Base-by-base conservation (phyloP, 2,329 filamentous ascomycete species). In the Diaporthe destruens region DNA sequence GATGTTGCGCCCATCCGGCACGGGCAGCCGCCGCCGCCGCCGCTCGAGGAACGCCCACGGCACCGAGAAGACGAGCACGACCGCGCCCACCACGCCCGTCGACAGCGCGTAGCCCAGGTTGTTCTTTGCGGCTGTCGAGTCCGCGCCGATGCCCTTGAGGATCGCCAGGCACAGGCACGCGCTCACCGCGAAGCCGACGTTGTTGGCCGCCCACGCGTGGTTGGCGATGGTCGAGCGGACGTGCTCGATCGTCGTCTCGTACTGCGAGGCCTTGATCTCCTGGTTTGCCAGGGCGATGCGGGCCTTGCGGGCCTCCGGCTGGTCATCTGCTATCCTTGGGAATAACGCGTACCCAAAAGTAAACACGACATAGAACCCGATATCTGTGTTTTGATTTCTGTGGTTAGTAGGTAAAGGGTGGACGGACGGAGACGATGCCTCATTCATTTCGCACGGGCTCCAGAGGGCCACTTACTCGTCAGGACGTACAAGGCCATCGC, bases 131-230 rank as follows among this genome's bases (percentile, higher is more conserved):
- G 14, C 14, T 0, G 61, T 20, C 3, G 61, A 53, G 12, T 66
- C 61, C 2, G 47, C 61, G 9, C 53, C n/a, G 11, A 66, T 66
- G 6, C 61, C 61, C 6, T 66, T 66, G 1, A 66, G 61, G 12
- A 66, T 66, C 1, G 7, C 61, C 47, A 66, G 47, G 8, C 61
- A 66, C 12, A 66, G 47, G 20, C 61, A 66, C 4, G 61, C 61
- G 47, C 61, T 66, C 2, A 53, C 32, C 39, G 61, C 61, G n/a
- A 66, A 66, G 1, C 61, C 61, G n/a, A 66, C 61, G 8, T 66
- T 66, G 47, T 66, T 66, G 14, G 61, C 61, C 8, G 61, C 61
- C 61, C 61, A 66, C n/a, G 61, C 61, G 32, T 66, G 61, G 61
- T 66, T 66, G 32, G 44, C 61, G 4, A 66, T 66, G 1, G 61